Conservation (phyloP, 1,284 basidiomycete genomes). For the Tausonia pullulans region DNA sequence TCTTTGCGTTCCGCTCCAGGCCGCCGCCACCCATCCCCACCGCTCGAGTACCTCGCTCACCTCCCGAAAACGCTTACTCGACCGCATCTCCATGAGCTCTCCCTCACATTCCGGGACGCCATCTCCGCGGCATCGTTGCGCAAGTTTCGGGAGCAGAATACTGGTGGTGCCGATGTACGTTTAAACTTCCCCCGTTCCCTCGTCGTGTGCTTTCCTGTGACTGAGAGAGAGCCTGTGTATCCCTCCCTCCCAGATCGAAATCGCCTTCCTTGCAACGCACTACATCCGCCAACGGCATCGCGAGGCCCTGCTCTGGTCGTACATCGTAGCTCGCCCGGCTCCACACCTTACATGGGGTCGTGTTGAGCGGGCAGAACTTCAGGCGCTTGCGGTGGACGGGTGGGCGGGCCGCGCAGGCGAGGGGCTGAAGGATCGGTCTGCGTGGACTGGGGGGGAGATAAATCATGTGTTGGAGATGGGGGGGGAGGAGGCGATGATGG, state of each 20-base stretch:
- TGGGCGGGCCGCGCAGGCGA: slow-evolving; percentile 9
- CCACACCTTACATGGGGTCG: not conserved
- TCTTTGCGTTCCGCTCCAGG: not conserved
- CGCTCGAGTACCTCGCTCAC: slow-evolving; percentile 15
- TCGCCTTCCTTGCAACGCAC: slow-evolving; percentile 16
- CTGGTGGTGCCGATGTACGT: slow-evolving; percentile 8
- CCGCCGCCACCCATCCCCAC: not conserved
- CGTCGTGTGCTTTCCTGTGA: not conserved
- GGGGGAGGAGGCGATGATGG: slow-evolving; percentile 4
- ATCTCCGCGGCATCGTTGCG: slow-evolving; percentile 1
- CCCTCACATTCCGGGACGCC: slow-evolving; percentile 8
- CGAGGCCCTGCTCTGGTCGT: slow-evolving; percentile 15
- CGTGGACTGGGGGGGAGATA: not conserved
- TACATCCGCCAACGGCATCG: slow-evolving; percentile 14
- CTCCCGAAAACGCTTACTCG: slow-evolving; percentile 14
- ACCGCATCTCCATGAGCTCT: slow-evolving; percentile 14
- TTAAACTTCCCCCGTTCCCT: not conserved
- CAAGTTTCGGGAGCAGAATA: slow-evolving; percentile 10
- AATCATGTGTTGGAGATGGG: not conserved
- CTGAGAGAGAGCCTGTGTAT: not conserved
- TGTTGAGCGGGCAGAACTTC: slow-evolving; percentile 3
- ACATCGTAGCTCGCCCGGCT: slow-evolving; percentile 8
- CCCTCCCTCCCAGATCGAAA: slow-evolving; percentile 5
- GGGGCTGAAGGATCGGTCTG: not conserved
- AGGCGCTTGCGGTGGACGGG: slow-evolving; percentile 2